These are phyloP conservation scores for Mycena kentingensis DNA, from an alignment of 768 basidiomycete genomes.

Conservation along the genomic window DNA sequence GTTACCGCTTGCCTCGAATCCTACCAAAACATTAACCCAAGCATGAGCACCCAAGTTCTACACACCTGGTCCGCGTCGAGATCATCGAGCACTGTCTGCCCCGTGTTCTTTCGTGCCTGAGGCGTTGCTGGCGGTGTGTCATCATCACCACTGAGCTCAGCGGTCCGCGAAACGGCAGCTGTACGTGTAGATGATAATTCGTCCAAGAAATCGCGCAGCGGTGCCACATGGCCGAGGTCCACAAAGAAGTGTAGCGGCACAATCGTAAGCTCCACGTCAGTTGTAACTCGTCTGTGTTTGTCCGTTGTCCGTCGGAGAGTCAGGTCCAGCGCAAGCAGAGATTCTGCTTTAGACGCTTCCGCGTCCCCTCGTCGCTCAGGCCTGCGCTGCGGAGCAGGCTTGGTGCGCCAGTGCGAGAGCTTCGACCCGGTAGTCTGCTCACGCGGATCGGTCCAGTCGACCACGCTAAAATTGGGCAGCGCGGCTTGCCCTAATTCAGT, in stretches of 20 bases:
- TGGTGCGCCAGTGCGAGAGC: conserved; percentile 65
- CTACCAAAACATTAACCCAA: too few relatives aligned
- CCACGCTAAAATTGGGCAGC: conserved; percentile 58
- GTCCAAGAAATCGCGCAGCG: conserved; percentile 50
- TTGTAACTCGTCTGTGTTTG: background rate
- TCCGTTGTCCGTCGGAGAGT: conserved; percentile 13
- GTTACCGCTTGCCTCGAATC: background rate
- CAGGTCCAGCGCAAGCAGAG: conserved; percentile 8
- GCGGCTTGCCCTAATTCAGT: conserved; percentile 22
- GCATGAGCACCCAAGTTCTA: too few relatives aligned
- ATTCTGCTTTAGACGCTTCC: conserved; percentile 12
- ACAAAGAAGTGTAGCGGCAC: conserved; percentile 76
- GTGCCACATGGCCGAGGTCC: conserved; percentile 56
- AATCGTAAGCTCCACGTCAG: conserved; percentile 43
- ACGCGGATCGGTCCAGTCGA: conserved; percentile 61
- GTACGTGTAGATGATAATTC: conserved; percentile 26
- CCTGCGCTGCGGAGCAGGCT: conserved; percentile 32
- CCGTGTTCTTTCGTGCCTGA: conserved; percentile 21
- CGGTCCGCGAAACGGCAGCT: background rate
- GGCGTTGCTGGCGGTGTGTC: conserved; percentile 44
- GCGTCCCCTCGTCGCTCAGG: conserved; percentile 17
- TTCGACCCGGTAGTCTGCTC: conserved; percentile 47
- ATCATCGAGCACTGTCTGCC: conserved; percentile 59
- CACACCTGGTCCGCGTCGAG: conserved; percentile 48
- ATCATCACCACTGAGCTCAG: conserved; percentile 16